These are phyloP conservation scores for Corinectria fuckeliana DNA, from an alignment of 2,329 filamentous ascomycete genomes.

Conservation along the genomic window DNA sequence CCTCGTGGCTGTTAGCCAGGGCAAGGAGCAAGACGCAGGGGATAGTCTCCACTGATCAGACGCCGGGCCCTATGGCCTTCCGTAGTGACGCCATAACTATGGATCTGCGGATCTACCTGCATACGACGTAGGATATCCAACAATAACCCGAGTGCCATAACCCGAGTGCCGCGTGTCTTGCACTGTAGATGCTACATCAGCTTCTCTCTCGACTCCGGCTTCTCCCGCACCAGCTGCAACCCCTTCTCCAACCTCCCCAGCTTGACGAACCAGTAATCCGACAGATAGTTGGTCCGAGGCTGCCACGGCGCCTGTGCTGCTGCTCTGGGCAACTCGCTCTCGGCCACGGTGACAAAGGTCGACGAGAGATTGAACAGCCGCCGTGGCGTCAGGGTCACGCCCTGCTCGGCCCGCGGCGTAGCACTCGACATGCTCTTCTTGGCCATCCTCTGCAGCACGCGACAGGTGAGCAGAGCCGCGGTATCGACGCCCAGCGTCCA, in stretches of 20 bases:
- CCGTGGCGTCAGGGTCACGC: not conserved
- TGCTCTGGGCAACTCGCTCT: not conserved
- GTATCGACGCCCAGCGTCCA: constrained; percentile 69
- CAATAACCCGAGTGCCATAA: not conserved
- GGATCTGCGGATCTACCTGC: not conserved
- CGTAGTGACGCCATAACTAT: too few relatives aligned
- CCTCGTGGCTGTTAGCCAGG: too few relatives aligned
- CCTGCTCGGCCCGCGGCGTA: not conserved
- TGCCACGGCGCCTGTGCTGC: not conserved
- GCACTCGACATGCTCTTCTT: not conserved
- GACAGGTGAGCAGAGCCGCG: constrained; percentile 53
- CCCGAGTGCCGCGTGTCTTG: not conserved
- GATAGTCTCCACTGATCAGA: too few relatives aligned
- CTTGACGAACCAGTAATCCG: not conserved
- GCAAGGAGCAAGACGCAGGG: too few relatives aligned
- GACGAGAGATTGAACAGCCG: not conserved
- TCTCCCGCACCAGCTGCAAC: not conserved
- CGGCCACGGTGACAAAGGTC: not conserved
- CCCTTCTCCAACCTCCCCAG: not conserved
- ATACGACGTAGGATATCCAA: not conserved
- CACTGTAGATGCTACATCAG: not conserved
- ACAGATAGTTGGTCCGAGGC: not conserved
- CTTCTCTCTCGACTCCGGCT: not conserved
- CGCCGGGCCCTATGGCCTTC: too few relatives aligned
- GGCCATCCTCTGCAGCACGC: constrained; percentile 57